Percentiles rank a stretch among this genome's conserved stretches.
Conservation (phyloP, 148 eudicot species). For the Cornus florida region DNA sequence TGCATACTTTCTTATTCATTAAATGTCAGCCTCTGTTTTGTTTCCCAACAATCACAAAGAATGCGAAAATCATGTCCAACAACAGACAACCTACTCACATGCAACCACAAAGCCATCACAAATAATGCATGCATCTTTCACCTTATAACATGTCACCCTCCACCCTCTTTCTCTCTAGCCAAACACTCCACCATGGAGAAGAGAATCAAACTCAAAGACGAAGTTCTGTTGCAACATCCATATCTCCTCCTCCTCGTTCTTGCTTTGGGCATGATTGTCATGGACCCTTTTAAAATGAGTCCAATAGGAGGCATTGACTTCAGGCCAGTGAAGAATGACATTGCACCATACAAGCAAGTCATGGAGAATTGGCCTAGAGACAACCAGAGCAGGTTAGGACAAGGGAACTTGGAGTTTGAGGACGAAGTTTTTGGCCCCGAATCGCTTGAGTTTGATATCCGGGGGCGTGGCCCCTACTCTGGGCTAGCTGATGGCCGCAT, state of each 20-base stretch:
- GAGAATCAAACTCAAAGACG: slow-evolving; percentile 41
- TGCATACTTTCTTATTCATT: no score
- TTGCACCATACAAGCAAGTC: slow-evolving; percentile 73
- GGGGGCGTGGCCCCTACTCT: slow-evolving; percentile 75
- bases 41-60: not conserved
- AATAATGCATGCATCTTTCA: slow-evolving; percentile 6
- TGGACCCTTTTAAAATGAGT: slow-evolving; percentile 79
- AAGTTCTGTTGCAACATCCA: slow-evolving; percentile 56
- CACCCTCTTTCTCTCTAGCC: not conserved
- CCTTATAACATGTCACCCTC: slow-evolving; percentile 6
- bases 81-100: slow-evolving; percentile 18
- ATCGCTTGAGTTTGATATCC: slow-evolving; percentile 69
- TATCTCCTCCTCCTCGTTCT: slow-evolving; percentile 37
- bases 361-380: slow-evolving; percentile 76
- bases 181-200: slow-evolving; percentile 32
- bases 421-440: slow-evolving; percentile 87
- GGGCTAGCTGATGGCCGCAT: slow-evolving; percentile 87
- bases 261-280: slow-evolving; percentile 50
- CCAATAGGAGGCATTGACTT: slow-evolving; percentile 82
- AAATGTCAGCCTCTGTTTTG: not conserved
- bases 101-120: slow-evolving; percentile 16
- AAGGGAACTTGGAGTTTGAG: slow-evolving; percentile 61
- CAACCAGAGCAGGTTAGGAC: slow-evolving; percentile 64
- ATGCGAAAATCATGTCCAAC: slow-evolving; percentile 18
- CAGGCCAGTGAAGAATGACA: slow-evolving; percentile 62